Percentiles rank a stretch among this genome's conserved stretches.
phyloP scores from a whole-genome alignment of 1,284 basidiomycete species.

The Marasmius tenuissimus region DNA sequence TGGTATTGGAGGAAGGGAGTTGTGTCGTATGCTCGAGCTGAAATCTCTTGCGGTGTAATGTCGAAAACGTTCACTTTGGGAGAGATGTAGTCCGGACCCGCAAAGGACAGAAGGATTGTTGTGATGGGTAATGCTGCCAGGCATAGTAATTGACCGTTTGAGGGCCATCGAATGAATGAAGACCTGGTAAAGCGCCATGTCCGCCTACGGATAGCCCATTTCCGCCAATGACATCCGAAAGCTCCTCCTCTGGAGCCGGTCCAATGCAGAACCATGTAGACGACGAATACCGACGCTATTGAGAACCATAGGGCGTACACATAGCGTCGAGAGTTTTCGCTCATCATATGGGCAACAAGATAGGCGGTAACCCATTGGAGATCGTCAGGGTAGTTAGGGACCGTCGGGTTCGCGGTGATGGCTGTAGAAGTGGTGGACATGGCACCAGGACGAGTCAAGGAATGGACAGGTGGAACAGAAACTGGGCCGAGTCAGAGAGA shows the following conservation, averaged over 20 bases:
- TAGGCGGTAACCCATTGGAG: slow-evolving; percentile 58
- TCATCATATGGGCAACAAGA: slow-evolving; percentile 52
- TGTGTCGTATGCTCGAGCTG: slow-evolving; percentile 19
- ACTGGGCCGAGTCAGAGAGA: neutral
- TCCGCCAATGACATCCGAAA: slow-evolving; percentile 51
- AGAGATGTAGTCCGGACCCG: slow-evolving; percentile 77
- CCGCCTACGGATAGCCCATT: slow-evolving; percentile 54
- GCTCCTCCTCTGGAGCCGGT: slow-evolving; percentile 39
- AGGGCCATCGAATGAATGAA: slow-evolving; percentile 44
- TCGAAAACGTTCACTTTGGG: slow-evolving; percentile 47
- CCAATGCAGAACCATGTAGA: slow-evolving; percentile 40
- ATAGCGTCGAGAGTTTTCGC: slow-evolving; percentile 52
- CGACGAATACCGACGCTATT: slow-evolving; percentile 40
- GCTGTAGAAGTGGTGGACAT: slow-evolving; percentile 19
- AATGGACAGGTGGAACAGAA: neutral
- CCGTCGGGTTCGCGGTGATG: slow-evolving; percentile 39
- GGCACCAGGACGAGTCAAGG: neutral
- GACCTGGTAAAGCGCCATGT: slow-evolving; percentile 37
- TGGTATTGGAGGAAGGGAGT: slow-evolving; percentile 31
- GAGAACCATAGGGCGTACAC: slow-evolving; percentile 55
- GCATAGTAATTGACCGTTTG: slow-evolving; percentile 60
- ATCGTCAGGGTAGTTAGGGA: slow-evolving; percentile 44
- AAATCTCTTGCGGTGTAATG: slow-evolving; percentile 5
- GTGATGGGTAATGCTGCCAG: slow-evolving; percentile 42
- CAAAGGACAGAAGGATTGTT: slow-evolving; percentile 48